Evolutionary conservation across 129 eudicot genomes (phyloP).

Genomic region (Flaveria robusta): DNA sequence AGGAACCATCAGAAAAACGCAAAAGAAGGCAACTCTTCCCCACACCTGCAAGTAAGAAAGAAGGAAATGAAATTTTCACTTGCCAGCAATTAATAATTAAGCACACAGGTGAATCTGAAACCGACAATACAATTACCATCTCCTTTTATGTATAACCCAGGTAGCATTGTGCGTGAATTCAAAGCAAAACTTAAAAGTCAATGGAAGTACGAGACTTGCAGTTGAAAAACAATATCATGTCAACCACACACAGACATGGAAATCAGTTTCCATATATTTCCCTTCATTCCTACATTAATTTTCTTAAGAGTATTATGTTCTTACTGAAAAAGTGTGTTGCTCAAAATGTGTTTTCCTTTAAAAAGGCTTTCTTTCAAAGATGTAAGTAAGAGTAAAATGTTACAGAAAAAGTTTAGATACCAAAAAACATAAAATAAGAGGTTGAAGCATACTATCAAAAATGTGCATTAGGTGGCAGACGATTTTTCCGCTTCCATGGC

Average conservation of each 20-base stretch:
- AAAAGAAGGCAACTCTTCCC: constrained; percentile 75
- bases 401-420: too few species aligned
- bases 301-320: background rate
- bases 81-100: constrained; percentile 4
- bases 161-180: background rate
- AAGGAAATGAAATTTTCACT: background rate
- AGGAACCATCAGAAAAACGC: constrained; percentile 75
- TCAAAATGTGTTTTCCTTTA: too few species aligned
- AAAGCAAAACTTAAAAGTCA: background rate
- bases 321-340: too few species aligned
- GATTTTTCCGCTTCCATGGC: too few species aligned
- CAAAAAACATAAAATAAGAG: too few species aligned
- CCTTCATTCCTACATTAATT: background rate
- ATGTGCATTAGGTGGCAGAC: too few species aligned
- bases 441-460: too few species aligned
- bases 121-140: background rate
- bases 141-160: constrained; percentile 1
- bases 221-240: background rate
- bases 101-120: background rate
- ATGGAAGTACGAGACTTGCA: background rate
- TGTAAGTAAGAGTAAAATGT: too few species aligned
- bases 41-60: constrained; percentile 56
- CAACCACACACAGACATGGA: constrained; percentile 5
- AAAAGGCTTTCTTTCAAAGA: too few species aligned
- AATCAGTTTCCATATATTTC: constrained; percentile 11